These are phyloP conservation scores for Rusavskia elegans DNA, from an alignment of 495 filamentous ascomycete species.

Conservation along the genomic window DNA sequence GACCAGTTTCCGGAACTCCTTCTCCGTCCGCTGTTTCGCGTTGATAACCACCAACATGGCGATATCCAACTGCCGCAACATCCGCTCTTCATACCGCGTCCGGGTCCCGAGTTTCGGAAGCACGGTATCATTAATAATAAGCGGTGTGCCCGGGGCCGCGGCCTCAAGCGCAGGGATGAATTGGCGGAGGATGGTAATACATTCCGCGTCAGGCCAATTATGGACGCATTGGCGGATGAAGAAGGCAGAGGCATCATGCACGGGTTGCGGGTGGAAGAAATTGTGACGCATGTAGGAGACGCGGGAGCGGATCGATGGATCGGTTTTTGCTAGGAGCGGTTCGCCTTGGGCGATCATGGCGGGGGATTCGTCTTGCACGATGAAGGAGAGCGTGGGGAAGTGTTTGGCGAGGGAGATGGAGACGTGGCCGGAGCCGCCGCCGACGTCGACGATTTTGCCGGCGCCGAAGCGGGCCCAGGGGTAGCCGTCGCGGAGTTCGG, in stretches of 20 bases:
- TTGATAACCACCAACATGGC: slow-evolving; percentile 15
- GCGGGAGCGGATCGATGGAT: slow-evolving; percentile 1
- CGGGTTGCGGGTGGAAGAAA: slow-evolving; percentile 20
- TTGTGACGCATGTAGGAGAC: slow-evolving; percentile 13
- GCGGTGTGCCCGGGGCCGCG: too few relatives aligned
- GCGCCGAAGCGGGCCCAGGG: slow-evolving; percentile 10
- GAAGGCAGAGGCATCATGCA: slow-evolving; percentile 10
- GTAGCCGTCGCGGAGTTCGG: slow-evolving; percentile 8
- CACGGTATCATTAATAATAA: too few relatives aligned
- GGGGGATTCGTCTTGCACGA: too few relatives aligned
- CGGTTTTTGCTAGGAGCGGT: too few relatives aligned
- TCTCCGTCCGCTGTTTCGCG: slow-evolving; percentile 18
- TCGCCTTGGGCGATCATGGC: too few relatives aligned
- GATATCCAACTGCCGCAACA: slow-evolving; percentile 13
- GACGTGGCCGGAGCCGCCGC: slow-evolving; percentile 20
- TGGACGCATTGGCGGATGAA: slow-evolving; percentile 19
- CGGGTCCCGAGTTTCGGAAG: not conserved
- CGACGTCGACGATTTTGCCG: slow-evolving; percentile 20
- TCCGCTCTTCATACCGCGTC: slow-evolving; percentile 2
- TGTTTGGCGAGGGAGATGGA: slow-evolving; percentile 10
- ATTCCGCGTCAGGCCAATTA: slow-evolving; percentile 11
- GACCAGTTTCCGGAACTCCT: slow-evolving; percentile 17
- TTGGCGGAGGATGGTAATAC: too few relatives aligned
- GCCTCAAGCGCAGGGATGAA: too few relatives aligned
- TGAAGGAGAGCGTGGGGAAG: not conserved